Conservation (phyloP, 345 rosid genomes). For the Camelina neglecta region DNA sequence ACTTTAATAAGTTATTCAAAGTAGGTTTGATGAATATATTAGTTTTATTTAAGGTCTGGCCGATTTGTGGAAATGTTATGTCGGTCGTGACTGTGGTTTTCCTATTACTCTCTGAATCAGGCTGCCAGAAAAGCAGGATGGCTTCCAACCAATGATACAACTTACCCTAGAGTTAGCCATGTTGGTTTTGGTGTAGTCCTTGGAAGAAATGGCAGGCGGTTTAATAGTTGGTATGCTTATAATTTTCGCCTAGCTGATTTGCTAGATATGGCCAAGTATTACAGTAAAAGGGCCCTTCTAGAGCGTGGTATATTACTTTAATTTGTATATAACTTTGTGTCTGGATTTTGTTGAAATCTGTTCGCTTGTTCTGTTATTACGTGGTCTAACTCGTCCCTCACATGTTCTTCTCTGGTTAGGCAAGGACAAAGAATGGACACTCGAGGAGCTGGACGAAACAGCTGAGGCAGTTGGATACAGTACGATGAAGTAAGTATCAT, state of each 20-base stretch:
- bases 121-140: too few relatives aligned
- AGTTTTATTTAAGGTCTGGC: too few relatives aligned
- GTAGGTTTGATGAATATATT: too few relatives aligned
- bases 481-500: slow-evolving; percentile 66
- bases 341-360: not conserved
- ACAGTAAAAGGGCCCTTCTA: slow-evolving; percentile 66
- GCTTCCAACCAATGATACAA: too few relatives aligned
- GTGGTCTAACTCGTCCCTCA: not conserved
- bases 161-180: slow-evolving; percentile 66
- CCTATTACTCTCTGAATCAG: too few relatives aligned
- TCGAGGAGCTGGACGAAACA: slow-evolving; percentile 74
- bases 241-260: slow-evolving; percentile 60
- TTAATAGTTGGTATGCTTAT: slow-evolving; percentile 68
- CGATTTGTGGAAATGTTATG: too few relatives aligned
- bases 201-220: slow-evolving; percentile 78
- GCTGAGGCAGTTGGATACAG: slow-evolving; percentile 90
- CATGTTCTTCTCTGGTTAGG: slow-evolving; percentile 42
- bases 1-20: too few relatives aligned
- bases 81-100: too few relatives aligned
- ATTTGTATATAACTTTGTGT: not conserved
- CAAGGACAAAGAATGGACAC: slow-evolving; percentile 72
- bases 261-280: slow-evolving; percentile 81
- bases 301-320: slow-evolving; percentile 45
- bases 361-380: not conserved
- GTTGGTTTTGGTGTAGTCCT: slow-evolving; percentile 88